A percentile compares a stretch with the other conserved stretches of the same genome.
phyloP scores from a whole-genome alignment of 2,329 filamentous ascomycete genomes.

The Hypocreales sp. region DNA sequence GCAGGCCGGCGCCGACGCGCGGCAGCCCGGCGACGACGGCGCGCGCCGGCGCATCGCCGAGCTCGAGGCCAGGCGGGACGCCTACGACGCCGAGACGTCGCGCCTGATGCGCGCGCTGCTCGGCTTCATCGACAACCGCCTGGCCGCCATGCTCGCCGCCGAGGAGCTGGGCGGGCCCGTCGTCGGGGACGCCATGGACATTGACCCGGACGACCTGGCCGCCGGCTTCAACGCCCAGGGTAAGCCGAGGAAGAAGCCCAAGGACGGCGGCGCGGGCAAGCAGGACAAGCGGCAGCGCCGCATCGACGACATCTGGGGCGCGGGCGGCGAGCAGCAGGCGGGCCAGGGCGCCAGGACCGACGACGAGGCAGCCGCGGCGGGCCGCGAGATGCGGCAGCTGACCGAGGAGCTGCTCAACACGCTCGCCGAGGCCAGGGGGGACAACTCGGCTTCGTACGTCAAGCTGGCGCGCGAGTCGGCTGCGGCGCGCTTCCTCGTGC shows the following conservation, averaged over 20 bases:
- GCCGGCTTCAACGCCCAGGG: constrained; percentile 46
- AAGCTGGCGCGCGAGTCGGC: constrained; percentile 43
- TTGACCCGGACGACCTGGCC: constrained; percentile 42
- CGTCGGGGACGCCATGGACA: constrained; percentile 56
- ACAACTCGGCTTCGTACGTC: constrained; percentile 41
- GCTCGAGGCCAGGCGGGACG: constrained; percentile 40
- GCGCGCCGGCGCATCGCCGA: constrained; percentile 46
- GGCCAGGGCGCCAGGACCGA: constrained; percentile 11
- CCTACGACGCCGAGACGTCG: constrained; percentile 45
- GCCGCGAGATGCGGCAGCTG: constrained; percentile 41
- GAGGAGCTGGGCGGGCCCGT: constrained; percentile 75
- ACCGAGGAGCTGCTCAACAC: constrained; percentile 45
- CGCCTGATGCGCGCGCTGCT: constrained; percentile 49
- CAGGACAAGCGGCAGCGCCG: constrained; percentile 40
- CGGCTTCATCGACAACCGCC: constrained; percentile 52
- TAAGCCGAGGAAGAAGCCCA: constrained; percentile 26
- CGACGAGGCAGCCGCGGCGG: constrained; percentile 34
- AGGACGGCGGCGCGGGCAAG: constrained; percentile 16
- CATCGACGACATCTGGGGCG: constrained; percentile 49
- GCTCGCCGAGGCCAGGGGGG: constrained; percentile 36
- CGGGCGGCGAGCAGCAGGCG: constrained; percentile 9
- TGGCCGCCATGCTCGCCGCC: constrained; percentile 64
- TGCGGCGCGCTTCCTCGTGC: constrained; percentile 45
- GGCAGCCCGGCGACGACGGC: constrained; percentile 44
- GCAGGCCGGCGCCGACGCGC: constrained; percentile 37